Evolutionary conservation across 257 asterid species (phyloP), one percentile per base, ranked within the genome.

Genomic region (Verbena officinalis): DNA sequence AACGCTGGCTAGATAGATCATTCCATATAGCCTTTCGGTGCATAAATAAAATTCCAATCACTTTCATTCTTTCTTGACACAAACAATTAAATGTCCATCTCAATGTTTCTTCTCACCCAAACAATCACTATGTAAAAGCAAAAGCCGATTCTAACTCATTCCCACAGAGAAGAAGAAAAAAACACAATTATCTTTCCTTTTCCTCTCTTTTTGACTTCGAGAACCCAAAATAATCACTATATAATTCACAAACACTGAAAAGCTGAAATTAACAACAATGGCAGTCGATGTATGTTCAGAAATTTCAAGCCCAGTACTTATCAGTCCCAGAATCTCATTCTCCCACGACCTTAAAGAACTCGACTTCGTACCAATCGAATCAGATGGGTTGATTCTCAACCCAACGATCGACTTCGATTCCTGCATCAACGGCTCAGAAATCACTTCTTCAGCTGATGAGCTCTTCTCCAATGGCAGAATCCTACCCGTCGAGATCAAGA

Each of bases 381-480:
- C 84, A 7, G 86, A 80, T 66, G 73, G 76, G 23, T 50, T 69
- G 62, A 80, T 80, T 13, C 21, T 81, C 24, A 84, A 85, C 55
- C 74, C 90, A 49, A 63, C 84, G 5, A 66, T 84, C 67, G 93
- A 84, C 73, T 86, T 89, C 73, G 84, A 88, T 51, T 75, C 88
- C 89, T 76, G 73, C 82, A 52, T 73, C 52, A 36, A 36, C 40
- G 48, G 49, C 31, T 30, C 78, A 4, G 65, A 75, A 40, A 63
- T 9, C 40, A 36, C 4, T 22, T 81, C 96, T 0, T 76, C 97
- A 0, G 97, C 97, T 1, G 97, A 90, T 61, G 96, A 90, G 71
- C 78, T 90, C 60, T 90, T 90, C 67, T 77, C 95, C 77, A 58
- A 90, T 44, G 97, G 97, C 68, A 84, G 78, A 75, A 90, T 90